These are phyloP conservation scores for Ophiosphaerella korrae DNA, from an alignment of 2,329 filamentous ascomycete species.

Conservation along the genomic window DNA sequence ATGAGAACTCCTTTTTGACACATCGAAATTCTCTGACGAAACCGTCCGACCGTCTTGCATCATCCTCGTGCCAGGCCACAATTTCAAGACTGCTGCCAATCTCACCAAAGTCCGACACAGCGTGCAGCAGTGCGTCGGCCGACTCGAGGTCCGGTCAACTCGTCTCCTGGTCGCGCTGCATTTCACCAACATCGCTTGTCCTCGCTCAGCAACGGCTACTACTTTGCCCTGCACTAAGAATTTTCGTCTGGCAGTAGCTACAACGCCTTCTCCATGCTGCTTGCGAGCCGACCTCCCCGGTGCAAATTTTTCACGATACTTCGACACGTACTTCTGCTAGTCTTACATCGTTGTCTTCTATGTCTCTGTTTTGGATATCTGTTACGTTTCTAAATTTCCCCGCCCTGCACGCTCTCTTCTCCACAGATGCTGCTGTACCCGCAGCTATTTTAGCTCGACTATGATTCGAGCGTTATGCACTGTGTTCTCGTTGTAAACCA, in stretches of 20 bases:
- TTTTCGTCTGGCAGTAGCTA: background rate
- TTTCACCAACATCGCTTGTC: no score
- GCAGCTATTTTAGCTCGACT: conserved; percentile 40
- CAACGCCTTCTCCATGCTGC: background rate
- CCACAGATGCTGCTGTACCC: conserved; percentile 29
- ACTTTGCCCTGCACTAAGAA: no score
- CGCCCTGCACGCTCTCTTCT: conserved; percentile 35
- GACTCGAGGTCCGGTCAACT: background rate
- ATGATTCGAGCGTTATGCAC: conserved; percentile 28
- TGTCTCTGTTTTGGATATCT: conserved; percentile 34
- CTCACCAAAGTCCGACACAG: conserved; percentile 8
- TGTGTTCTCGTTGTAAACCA: conserved; percentile 4
- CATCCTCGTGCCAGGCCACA: conserved; percentile 29
- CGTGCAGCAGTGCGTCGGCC: conserved; percentile 8
- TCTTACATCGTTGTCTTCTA: conserved; percentile 22
- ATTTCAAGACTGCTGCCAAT: conserved; percentile 12
- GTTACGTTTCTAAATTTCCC: conserved; percentile 47
- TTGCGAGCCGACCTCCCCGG: conserved; percentile 15
- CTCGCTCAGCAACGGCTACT: no score
- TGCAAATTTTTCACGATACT: conserved; percentile 29
- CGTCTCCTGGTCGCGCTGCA: no score
- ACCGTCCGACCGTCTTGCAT: conserved; percentile 25
- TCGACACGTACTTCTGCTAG: conserved; percentile 20
- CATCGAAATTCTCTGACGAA: conserved; percentile 35
- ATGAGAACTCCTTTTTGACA: conserved; percentile 28